These are phyloP conservation scores for Geotrichum aggregatum DNA, from an alignment of 1,139 yeast genomes.

Conservation along the genomic window DNA sequence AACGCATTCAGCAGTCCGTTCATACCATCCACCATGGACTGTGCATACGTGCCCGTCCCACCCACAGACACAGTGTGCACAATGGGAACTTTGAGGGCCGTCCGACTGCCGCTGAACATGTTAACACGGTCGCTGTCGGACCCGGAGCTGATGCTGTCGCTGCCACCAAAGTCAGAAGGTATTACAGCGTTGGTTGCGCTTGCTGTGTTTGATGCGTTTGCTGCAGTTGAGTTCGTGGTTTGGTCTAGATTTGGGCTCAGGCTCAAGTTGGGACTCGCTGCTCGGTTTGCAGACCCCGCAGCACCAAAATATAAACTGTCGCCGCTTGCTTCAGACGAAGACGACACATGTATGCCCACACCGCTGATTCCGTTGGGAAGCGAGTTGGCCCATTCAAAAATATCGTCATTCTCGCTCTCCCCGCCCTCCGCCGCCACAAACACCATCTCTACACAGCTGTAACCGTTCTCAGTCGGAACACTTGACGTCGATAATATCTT, in stretches of 20 bases:
- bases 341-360: conserved; percentile 7
- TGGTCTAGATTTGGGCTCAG: too few relatives aligned
- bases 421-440: conserved; percentile 63
- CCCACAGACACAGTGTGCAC: conserved; percentile 63
- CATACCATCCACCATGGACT: conserved; percentile 67
- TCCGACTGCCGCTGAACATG: conserved; percentile 15
- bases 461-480: conserved; percentile 7
- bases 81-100: conserved; percentile 34
- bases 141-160: not conserved
- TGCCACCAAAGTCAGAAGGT: too few relatives aligned
- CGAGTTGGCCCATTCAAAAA: conserved; percentile 56
- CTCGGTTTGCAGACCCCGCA: not conserved
- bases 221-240: not conserved
- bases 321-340: not conserved
- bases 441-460: conserved; percentile 21
- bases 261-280: too few relatives aligned
- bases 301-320: conserved; percentile 10
- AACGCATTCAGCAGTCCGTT: conserved; percentile 56
- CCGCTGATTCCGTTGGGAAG: conserved; percentile 36
- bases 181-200: not conserved
- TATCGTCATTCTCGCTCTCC: conserved; percentile 56
- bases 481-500: not conserved
- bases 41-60: conserved; percentile 55
- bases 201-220: not conserved
- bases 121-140: conserved; percentile 13